These are phyloP conservation scores for Blastomyces parvus DNA, from an alignment of 2,329 filamentous ascomycete genomes.

Conservation along the genomic window DNA sequence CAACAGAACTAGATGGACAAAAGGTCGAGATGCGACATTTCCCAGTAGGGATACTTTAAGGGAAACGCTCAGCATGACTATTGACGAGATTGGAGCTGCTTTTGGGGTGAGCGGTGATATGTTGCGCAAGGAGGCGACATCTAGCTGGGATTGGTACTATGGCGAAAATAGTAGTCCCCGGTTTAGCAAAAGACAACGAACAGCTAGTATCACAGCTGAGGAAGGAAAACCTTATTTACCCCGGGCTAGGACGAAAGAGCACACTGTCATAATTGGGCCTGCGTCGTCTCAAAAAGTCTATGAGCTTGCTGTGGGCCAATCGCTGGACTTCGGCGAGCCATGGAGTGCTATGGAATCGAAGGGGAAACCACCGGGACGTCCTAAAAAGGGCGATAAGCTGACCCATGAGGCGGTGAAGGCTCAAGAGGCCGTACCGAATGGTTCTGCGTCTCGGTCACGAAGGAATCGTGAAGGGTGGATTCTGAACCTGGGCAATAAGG, in stretches of 20 bases:
- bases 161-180: conserved; percentile 29
- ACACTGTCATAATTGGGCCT: conserved; percentile 45
- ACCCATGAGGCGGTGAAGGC: conserved; percentile 1
- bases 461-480: conserved; percentile 42
- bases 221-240: conserved; percentile 39
- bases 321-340: conserved; percentile 38
- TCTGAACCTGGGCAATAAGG: conserved; percentile 45
- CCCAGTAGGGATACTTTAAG: conserved; percentile 38
- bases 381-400: conserved; percentile 12
- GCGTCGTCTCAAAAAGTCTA: conserved; percentile 36
- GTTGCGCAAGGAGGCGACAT: conserved; percentile 37
- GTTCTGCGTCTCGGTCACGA: conserved; percentile 9
- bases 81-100: conserved; percentile 34
- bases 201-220: conserved; percentile 26
- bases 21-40: conserved; percentile 40
- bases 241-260: conserved; percentile 21
- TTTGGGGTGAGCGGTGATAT: conserved; percentile 37
- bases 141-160: conserved; percentile 47
- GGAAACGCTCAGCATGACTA: conserved; percentile 20
- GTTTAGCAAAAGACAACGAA: conserved; percentile 37
- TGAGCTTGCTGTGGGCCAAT: conserved; percentile 34
- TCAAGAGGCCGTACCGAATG: conserved; percentile 11
- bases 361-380: conserved; percentile 10
- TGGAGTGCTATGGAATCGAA: conserved; percentile 26
- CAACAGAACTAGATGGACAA: conserved; percentile 43